phyloP scores from a whole-genome alignment of 768 basidiomycete genomes.

The Antrodiella citrinella region DNA sequence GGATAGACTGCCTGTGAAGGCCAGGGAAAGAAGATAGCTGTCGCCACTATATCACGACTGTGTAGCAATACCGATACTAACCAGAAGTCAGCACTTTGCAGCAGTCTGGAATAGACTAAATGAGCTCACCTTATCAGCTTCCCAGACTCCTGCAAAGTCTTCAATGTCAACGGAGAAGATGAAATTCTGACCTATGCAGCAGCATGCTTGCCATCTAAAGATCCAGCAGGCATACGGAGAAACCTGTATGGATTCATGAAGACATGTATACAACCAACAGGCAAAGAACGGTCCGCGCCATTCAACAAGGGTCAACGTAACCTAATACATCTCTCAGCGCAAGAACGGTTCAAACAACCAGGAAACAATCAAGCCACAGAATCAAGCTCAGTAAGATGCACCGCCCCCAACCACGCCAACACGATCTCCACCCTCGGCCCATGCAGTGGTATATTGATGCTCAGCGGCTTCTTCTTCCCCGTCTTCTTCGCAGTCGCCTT shows the following conservation, averaged over 20 bases:
- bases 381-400: constrained; percentile 72
- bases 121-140: background rate
- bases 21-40: too few relatives aligned
- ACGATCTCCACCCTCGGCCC: constrained; percentile 82
- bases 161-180: too few relatives aligned
- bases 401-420: constrained; percentile 78
- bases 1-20: too few relatives aligned
- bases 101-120: background rate
- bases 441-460: constrained; percentile 77
- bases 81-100: background rate
- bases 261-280: background rate
- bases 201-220: background rate
- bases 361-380: constrained; percentile 20
- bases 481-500: constrained; percentile 31
- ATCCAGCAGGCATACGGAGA: background rate
- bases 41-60: too few relatives aligned
- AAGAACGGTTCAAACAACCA: too few relatives aligned
- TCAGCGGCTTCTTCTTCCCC: constrained; percentile 43
- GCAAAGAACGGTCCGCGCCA: background rate
- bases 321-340: background rate
- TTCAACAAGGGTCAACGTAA: background rate
- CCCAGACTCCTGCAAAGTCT: too few relatives aligned
- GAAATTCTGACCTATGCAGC: too few relatives aligned
- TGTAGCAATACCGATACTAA: background rate
- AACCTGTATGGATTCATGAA: background rate